These are phyloP conservation scores for Phialophora verrucosa DNA, from an alignment of 2,329 filamentous ascomycete genomes.

Conservation along the genomic window DNA sequence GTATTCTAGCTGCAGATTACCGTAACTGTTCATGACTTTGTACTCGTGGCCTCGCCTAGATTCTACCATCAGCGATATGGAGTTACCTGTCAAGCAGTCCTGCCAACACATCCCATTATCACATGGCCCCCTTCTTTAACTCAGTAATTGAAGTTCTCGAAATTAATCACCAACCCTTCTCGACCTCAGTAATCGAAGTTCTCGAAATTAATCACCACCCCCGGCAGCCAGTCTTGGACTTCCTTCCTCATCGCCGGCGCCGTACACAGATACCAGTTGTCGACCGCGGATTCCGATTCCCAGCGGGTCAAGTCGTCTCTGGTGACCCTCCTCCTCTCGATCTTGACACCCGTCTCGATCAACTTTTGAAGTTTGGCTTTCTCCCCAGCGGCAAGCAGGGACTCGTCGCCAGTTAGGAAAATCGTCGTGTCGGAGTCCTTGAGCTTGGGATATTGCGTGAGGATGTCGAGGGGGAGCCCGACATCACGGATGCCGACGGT, in stretches of 20 bases:
- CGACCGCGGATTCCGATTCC: conserved; percentile 43
- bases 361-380: conserved; percentile 49
- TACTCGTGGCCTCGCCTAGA: too few relatives aligned
- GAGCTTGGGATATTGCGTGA: conserved; percentile 61
- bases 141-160: conserved; percentile 68
- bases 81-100: too few relatives aligned
- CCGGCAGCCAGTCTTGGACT: conserved; percentile 60
- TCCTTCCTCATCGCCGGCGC: conserved; percentile 56
- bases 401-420: conserved; percentile 65
- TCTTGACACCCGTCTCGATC: conserved; percentile 40
- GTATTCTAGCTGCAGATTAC: too few relatives aligned
- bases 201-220: conserved; percentile 63
- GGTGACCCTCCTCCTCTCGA: conserved; percentile 55
- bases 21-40: too few relatives aligned
- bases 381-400: conserved; percentile 40
- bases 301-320: conserved; percentile 53
- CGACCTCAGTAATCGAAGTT: conserved; percentile 63
- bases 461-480: conserved; percentile 64
- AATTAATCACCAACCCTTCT: conserved; percentile 58
- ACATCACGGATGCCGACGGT: conserved; percentile 67
- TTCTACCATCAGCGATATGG: too few relatives aligned
- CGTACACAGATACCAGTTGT: conserved; percentile 66
- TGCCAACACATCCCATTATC: too few relatives aligned
- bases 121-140: not conserved
- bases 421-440: conserved; percentile 58